These are phyloP conservation scores for Trichoderma sp. DNA, from an alignment of 2,329 filamentous ascomycete genomes.

Conservation along the genomic window DNA sequence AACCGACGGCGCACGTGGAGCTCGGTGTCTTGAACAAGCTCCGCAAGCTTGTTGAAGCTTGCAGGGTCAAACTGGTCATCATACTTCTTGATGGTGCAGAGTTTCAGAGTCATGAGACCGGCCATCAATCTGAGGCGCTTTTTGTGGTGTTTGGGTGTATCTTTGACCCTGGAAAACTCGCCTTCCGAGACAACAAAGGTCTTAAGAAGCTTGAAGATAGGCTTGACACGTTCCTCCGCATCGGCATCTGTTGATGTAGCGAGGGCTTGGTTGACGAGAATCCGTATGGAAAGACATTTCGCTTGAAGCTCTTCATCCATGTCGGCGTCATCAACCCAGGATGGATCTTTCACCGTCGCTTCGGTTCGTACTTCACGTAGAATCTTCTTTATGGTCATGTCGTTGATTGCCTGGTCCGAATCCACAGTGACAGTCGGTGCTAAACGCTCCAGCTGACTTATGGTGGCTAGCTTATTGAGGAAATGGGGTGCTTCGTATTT, in stretches of 20 bases:
- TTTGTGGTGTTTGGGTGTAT: slow-evolving; percentile 75
- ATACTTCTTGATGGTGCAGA: slow-evolving; percentile 72
- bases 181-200: slow-evolving; percentile 72
- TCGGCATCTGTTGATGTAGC: slow-evolving; percentile 51
- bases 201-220: slow-evolving; percentile 76
- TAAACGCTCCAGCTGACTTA: slow-evolving; percentile 73
- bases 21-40: slow-evolving; percentile 75
- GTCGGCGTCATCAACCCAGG: slow-evolving; percentile 65
- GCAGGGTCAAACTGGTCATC: slow-evolving; percentile 69
- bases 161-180: slow-evolving; percentile 70
- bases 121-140: slow-evolving; percentile 78
- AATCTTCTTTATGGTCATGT: slow-evolving; percentile 72
- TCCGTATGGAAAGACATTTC: slow-evolving; percentile 79
- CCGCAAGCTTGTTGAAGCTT: slow-evolving; percentile 78
- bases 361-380: slow-evolving; percentile 66
- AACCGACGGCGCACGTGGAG: slow-evolving; percentile 74
- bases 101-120: slow-evolving; percentile 76
- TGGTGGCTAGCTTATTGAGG: slow-evolving; percentile 67
- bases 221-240: slow-evolving; percentile 58
- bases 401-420: slow-evolving; percentile 70
- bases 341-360: slow-evolving; percentile 53
- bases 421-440: slow-evolving; percentile 70
- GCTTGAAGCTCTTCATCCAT: slow-evolving; percentile 78
- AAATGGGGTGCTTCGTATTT: slow-evolving; percentile 70
- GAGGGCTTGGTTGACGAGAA: slow-evolving; percentile 80